phyloP scores from a whole-genome alignment of 495 filamentous ascomycete species.

The Aspergillus indologenus region DNA sequence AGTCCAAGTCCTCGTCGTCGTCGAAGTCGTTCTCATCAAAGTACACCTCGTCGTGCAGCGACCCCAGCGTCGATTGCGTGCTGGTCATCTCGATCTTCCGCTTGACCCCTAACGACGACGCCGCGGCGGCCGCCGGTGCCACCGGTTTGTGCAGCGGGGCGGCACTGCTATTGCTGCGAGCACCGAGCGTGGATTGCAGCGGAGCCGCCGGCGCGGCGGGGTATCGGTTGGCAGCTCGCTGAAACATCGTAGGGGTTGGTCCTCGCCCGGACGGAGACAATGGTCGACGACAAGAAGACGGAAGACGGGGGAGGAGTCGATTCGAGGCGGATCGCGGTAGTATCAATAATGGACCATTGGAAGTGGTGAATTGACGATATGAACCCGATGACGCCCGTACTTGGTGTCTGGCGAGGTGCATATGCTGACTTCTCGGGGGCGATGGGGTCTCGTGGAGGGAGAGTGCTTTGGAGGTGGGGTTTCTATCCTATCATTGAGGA shows the following conservation, averaged over 20 bases:
- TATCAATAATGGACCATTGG: conserved; percentile 22
- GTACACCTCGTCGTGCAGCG: conserved; percentile 45
- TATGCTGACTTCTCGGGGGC: conserved; percentile 17
- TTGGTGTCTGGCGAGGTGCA: conserved; percentile 30
- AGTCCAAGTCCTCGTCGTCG: conserved; percentile 48
- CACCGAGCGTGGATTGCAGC: conserved; percentile 33
- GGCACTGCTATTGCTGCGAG: conserved; percentile 22
- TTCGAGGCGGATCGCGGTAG: conserved; percentile 18
- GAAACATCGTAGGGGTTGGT: conserved; percentile 35
- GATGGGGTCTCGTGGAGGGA: conserved; percentile 1
- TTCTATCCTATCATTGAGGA: neutral
- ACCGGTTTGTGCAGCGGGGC: conserved; percentile 9
- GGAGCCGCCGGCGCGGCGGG: conserved; percentile 32
- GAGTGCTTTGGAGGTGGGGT: conserved; percentile 2
- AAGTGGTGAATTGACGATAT: conserved; percentile 20
- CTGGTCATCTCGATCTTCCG: conserved; percentile 43
- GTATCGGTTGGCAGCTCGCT: conserved; percentile 43
- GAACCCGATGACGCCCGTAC: conserved; percentile 15
- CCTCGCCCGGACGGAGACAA: conserved; percentile 9
- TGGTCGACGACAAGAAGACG: conserved; percentile 27
- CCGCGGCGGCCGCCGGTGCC: too few species aligned
- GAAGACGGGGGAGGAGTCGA: too few species aligned
- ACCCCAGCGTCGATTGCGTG: conserved; percentile 35
- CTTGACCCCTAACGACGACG: conserved; percentile 35
- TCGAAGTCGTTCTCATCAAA: conserved; percentile 58